Evolutionary conservation across 2,329 filamentous ascomycete species (phyloP).

Genomic region (Aspergillus pseudoglaucus): DNA sequence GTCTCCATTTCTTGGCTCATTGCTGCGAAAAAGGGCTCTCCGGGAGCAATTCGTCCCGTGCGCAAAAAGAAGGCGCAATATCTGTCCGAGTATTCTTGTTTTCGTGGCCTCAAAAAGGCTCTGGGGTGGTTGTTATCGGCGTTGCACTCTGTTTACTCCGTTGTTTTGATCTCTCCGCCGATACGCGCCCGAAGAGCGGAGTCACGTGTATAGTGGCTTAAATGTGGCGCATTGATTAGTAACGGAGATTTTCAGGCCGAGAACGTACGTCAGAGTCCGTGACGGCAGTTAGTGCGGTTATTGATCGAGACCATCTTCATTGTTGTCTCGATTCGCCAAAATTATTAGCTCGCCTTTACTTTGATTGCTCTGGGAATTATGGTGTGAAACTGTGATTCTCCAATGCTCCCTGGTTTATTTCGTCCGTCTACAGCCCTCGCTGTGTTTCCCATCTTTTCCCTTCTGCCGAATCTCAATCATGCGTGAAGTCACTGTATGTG

Average conservation of each 20-base stretch:
- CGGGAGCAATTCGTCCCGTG: neutral
- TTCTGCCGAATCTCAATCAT: constrained; percentile 15
- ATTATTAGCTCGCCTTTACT: neutral
- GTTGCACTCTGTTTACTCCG: constrained; percentile 14
- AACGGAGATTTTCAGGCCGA: constrained; percentile 4
- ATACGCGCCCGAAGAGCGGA: constrained; percentile 14
- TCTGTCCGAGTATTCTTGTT: neutral
- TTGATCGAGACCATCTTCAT: neutral
- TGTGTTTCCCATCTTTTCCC: constrained; percentile 19
- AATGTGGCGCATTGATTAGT: neutral
- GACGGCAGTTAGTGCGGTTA: neutral
- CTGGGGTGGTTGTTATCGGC: neutral
- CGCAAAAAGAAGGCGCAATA: neutral
- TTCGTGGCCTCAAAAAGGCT: neutral
- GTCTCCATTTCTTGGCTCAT: constrained; percentile 48
- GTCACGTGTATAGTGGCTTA: constrained; percentile 11
- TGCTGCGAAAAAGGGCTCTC: constrained; percentile 1
- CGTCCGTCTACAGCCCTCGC: constrained; percentile 14
- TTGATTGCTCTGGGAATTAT: constrained; percentile 15
- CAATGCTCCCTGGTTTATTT: constrained; percentile 11
- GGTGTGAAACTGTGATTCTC: constrained; percentile 13
- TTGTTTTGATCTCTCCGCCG: constrained; percentile 15
- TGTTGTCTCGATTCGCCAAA: neutral
- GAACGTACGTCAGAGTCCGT: constrained; percentile 18
- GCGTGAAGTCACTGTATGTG: constrained; percentile 27